Percentiles rank a stretch among this genome's conserved stretches.
These are phyloP conservation scores for Pharus latifolius DNA, from an alignment of 176 grass and related monocot species.

Conservation along the genomic window DNA sequence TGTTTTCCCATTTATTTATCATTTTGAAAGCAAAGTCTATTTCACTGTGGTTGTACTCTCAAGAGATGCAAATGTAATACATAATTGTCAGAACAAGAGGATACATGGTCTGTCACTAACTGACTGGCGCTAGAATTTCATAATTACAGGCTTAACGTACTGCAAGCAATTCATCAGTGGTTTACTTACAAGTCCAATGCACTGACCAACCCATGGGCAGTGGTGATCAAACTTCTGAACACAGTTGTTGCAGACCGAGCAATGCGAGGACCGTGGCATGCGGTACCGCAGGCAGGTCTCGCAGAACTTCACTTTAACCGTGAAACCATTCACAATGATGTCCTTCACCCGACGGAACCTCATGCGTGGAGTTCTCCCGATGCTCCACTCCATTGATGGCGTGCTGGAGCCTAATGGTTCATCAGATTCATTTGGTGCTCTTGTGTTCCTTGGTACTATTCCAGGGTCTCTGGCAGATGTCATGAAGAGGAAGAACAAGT, in stretches of 20 bases:
- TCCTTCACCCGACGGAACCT: constrained; percentile 35
- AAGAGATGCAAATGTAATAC: neutral
- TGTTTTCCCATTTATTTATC: neutral
- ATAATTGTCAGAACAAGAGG: neutral
- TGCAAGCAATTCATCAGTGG: neutral
- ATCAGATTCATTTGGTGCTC: constrained; percentile 37
- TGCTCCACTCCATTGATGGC: constrained; percentile 56
- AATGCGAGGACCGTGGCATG: constrained; percentile 45
- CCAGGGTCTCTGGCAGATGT: constrained; percentile 53
- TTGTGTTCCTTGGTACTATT: constrained; percentile 52
- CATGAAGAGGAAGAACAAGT: constrained; percentile 42
- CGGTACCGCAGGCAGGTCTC: constrained; percentile 59
- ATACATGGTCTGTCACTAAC: neutral
- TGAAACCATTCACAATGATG: constrained; percentile 29
- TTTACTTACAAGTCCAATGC: constrained; percentile 53
- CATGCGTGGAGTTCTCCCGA: constrained; percentile 31
- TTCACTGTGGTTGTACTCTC: neutral
- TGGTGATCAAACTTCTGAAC: constrained; percentile 73
- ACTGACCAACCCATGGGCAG: constrained; percentile 74
- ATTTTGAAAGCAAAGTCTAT: neutral
- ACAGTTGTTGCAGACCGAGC: constrained; percentile 67
- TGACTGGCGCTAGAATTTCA: neutral
- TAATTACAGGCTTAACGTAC: neutral
- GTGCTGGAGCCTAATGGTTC: constrained; percentile 16
- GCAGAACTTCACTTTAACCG: constrained; percentile 51